These are phyloP conservation scores for Auriscalpium vulgare DNA, from an alignment of 768 basidiomycete genomes.

Conservation along the genomic window DNA sequence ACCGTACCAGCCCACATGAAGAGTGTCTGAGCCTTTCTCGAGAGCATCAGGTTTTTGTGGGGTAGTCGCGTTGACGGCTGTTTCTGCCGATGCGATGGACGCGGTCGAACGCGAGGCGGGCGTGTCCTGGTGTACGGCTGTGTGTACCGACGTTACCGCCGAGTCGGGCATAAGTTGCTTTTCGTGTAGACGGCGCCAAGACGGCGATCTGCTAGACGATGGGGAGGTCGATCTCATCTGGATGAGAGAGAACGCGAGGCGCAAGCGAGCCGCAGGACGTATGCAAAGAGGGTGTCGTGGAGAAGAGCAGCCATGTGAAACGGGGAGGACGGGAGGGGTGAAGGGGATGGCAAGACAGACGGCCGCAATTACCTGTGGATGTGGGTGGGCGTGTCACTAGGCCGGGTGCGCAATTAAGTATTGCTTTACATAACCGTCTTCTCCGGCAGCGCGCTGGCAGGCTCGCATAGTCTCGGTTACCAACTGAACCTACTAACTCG, in stretches of 20 bases:
- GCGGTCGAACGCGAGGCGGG: not conserved
- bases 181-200: too few species aligned
- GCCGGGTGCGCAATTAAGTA: too few species aligned
- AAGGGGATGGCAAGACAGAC: too few species aligned
- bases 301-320: constrained; percentile 14
- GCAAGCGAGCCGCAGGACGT: constrained; percentile 21
- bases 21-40: constrained; percentile 13
- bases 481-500: too few species aligned
- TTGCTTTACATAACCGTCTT: too few species aligned
- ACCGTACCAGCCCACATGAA: constrained; percentile 19
- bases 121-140: not conserved
- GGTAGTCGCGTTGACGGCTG: not conserved
- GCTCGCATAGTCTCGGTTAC: too few species aligned
- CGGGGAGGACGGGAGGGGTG: not conserved
- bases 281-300: constrained; percentile 24
- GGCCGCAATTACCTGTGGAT: too few species aligned
- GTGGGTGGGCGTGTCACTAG: too few species aligned
- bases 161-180: constrained; percentile 1
- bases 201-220: constrained; percentile 4
- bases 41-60: not conserved
- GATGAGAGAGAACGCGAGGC: constrained; percentile 14
- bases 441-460: too few species aligned
- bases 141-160: not conserved
- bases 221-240: constrained; percentile 12
- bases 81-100: constrained; percentile 1